Base-by-base conservation (phyloP, 2,329 filamentous ascomycete genomes). In the Diaporthe longicolla region DNA sequence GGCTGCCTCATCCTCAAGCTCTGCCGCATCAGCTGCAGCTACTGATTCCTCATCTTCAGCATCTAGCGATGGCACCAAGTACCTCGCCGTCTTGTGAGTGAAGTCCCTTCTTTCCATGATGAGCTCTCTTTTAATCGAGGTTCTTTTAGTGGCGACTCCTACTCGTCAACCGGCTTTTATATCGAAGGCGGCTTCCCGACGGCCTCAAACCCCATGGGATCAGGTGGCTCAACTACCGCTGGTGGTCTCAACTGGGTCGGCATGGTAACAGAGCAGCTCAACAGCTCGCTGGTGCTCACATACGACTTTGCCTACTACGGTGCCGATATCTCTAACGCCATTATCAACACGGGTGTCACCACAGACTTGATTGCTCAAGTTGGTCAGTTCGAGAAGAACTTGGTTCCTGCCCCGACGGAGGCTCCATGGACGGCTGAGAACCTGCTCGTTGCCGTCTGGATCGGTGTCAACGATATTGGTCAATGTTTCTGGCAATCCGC, bases 191-290 rank as follows among this genome's bases (percentile, higher is more conserved):
- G 72, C 35, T 71, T 73, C 52, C 74, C 74, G 6, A 69, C 71
- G 1, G 66, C 74, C 37, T 68, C 74, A 7, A 32, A 52, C 9
- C 71, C 74, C 3, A 43, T 75, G n/a, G 74, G 74, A 19, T 35
- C 50, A 11, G 71, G 71, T 7, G 74, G 71, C 50, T 35, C 45
- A 15, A 75, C 74, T 4, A 75, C 74, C 9, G 50, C 66, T 19
- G 74, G 74, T 40, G 74, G 71, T 52, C 66, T 75, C 40, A 75
- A 75, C 71, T 75, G 74, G 74, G 74, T 75, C n/a, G 74, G 74
- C 32, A 50, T 71, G 40, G 74, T 75, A 24, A 73, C 74, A 6
- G 70, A 69, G 48, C 43, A 73, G 52, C 61, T 71, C 66, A 75
- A 75, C 71, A 73, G 58, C 54, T 73, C 74, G 6, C 72, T 72